These are phyloP conservation scores for Aspergillus hortae DNA, from an alignment of 2,329 filamentous ascomycete genomes.

Conservation along the genomic window DNA sequence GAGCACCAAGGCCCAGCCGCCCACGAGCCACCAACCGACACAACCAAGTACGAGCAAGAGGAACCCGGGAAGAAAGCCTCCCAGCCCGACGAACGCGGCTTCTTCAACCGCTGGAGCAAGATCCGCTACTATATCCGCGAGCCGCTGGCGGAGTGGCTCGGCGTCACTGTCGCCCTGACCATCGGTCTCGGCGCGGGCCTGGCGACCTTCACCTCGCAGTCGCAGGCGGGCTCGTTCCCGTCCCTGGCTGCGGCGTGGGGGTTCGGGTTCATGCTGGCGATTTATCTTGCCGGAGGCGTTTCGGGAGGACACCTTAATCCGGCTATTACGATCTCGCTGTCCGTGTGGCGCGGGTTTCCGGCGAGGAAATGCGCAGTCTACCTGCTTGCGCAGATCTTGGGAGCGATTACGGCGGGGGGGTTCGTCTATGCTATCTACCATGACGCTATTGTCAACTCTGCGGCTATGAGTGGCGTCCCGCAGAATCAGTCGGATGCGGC, in stretches of 20 bases:
- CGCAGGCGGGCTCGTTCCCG: constrained; percentile 21
- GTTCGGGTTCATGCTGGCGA: constrained; percentile 35
- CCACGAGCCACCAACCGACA: neutral
- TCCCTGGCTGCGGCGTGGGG: constrained; percentile 24
- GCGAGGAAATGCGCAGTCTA: constrained; percentile 24
- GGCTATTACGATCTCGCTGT: constrained; percentile 38
- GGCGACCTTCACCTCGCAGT: constrained; percentile 17
- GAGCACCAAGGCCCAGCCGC: constrained; percentile 6
- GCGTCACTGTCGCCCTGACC: constrained; percentile 26
- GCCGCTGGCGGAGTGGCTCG: constrained; percentile 29
- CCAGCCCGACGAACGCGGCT: neutral
- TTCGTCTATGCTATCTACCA: constrained; percentile 36
- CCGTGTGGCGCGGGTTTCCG: constrained; percentile 34
- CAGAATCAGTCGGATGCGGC: constrained; percentile 2
- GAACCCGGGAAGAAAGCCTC: neutral
- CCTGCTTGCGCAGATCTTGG: constrained; percentile 33
- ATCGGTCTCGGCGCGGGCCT: constrained; percentile 27
- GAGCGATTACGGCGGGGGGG: constrained; percentile 30
- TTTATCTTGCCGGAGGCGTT: constrained; percentile 46
- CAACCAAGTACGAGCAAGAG: neutral
- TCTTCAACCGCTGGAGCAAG: constrained; percentile 23
- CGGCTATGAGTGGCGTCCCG: constrained; percentile 8
- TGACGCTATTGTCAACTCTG: constrained; percentile 28
- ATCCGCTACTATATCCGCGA: constrained; percentile 23
- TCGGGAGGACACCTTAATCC: constrained; percentile 51